Evolutionary conservation across 768 basidiomycete species (phyloP).

Genomic region (button mushroom (Agaricus bisporus)): DNA sequence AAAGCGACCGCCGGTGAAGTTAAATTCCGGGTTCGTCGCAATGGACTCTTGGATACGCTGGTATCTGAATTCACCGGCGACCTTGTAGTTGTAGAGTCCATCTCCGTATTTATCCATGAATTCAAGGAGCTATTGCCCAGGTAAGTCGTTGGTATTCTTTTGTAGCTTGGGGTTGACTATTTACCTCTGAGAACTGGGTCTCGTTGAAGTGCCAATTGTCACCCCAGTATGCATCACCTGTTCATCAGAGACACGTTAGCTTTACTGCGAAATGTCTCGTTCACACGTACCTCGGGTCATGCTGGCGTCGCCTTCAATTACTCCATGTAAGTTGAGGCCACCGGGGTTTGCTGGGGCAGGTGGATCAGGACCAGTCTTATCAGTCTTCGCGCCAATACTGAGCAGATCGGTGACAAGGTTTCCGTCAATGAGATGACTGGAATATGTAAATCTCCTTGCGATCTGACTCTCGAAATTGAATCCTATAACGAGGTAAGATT

Average conservation of each 20-base stretch:
- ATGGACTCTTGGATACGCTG: conserved; percentile 17
- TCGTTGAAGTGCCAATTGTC: conserved; percentile 19
- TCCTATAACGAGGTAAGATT: conserved; percentile 3
- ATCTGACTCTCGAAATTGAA: conserved; percentile 17
- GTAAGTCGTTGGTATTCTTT: not conserved
- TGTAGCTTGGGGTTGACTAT: not conserved
- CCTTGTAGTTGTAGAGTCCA: conserved; percentile 15
- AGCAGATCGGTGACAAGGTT: conserved; percentile 14
- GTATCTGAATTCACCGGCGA: conserved; percentile 14
- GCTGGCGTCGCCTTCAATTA: conserved; percentile 15
- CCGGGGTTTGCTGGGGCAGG: conserved; percentile 16
- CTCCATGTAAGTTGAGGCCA: conserved; percentile 16
- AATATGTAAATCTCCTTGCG: conserved; percentile 13
- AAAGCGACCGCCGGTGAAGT: conserved; percentile 13
- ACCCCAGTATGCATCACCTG: conserved; percentile 15
- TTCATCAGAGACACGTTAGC: not conserved
- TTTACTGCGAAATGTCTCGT: not conserved
- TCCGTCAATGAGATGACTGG: conserved; percentile 15
- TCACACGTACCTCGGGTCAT: conserved; percentile 7
- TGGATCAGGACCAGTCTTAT: conserved; percentile 14
- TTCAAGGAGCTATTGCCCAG: conserved; percentile 9
- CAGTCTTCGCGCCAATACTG: conserved; percentile 17
- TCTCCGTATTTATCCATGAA: conserved; percentile 16
- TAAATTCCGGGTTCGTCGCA: conserved; percentile 16
- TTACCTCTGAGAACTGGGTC: conserved; percentile 15